A percentile compares a stretch with the other conserved stretches of the same genome.
Conservation (phyloP, 371 early-diverging fungal species). For the Mortierella sp. region DNA sequence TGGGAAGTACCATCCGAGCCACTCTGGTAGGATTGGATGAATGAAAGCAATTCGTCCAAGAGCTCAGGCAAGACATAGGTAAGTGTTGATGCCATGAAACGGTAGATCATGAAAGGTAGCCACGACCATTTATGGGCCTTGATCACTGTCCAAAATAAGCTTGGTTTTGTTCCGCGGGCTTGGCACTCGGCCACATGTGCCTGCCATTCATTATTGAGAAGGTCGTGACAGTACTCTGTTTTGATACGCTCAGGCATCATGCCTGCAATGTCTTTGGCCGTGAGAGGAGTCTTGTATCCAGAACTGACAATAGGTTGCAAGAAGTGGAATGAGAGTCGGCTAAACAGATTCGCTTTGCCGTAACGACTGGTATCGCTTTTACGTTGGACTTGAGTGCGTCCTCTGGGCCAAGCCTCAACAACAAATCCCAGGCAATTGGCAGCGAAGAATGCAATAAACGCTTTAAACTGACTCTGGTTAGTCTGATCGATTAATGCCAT, state of each 20-base stretch:
- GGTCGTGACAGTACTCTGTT: slow-evolving; percentile 31
- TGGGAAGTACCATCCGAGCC: slow-evolving; percentile 10
- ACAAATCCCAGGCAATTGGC: slow-evolving; percentile 41
- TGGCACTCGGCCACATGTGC: slow-evolving; percentile 23
- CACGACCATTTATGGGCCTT: slow-evolving; percentile 30
- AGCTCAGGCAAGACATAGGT: slow-evolving; percentile 50
- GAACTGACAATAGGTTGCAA: slow-evolving; percentile 40
- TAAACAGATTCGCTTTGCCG: slow-evolving; percentile 47
- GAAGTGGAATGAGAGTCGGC: slow-evolving; percentile 42
- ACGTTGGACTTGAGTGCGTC: slow-evolving; percentile 34
- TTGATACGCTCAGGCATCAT: slow-evolving; percentile 46
- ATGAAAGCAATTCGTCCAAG: slow-evolving; percentile 28
- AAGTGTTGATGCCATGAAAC: slow-evolving; percentile 34
- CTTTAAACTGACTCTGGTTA: slow-evolving; percentile 45
- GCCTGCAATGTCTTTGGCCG: slow-evolving; percentile 43
- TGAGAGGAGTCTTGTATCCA: slow-evolving; percentile 41
- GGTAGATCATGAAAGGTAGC: slow-evolving; percentile 31
- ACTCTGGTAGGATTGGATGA: slow-evolving; percentile 30
- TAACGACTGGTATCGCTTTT: slow-evolving; percentile 26
- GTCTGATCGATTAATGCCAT: slow-evolving; percentile 34
- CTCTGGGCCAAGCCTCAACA: slow-evolving; percentile 50
- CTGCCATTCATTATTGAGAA: slow-evolving; percentile 38
- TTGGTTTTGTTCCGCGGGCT: slow-evolving; percentile 39
- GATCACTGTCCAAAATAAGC: slow-evolving; percentile 31
- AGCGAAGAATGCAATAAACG: slow-evolving; percentile 40